These are phyloP conservation scores for Geranium incanum DNA, from an alignment of 441 rosid species.

Conservation along the genomic window DNA sequence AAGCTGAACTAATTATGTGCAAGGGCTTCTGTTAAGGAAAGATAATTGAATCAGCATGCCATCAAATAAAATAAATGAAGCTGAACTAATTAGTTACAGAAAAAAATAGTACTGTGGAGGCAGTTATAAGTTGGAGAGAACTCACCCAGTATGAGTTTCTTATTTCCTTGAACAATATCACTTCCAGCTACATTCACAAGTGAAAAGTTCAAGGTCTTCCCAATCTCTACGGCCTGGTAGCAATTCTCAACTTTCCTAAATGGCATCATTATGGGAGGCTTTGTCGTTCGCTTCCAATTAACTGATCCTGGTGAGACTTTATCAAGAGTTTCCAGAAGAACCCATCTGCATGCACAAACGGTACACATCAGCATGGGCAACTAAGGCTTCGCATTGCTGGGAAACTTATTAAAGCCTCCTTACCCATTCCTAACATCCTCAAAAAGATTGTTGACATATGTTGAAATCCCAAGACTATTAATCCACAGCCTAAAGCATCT, in stretches of 20 bases:
- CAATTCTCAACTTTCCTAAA: slow-evolving; percentile 71
- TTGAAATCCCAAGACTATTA: slow-evolving; percentile 79
- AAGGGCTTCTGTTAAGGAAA: not conserved
- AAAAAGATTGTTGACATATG: slow-evolving; percentile 75
- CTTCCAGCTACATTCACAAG: slow-evolving; percentile 65
- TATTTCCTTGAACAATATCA: slow-evolving; percentile 67
- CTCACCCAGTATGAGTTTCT: slow-evolving; percentile 72
- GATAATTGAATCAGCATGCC: not conserved
- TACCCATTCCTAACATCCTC: slow-evolving; percentile 97
- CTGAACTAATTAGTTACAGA: not conserved
- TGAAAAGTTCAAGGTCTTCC: slow-evolving; percentile 54
- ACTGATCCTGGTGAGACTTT: slow-evolving; percentile 59
- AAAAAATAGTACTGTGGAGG: not conserved
- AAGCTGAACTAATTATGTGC: not conserved
- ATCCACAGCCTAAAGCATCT: slow-evolving; percentile 98
- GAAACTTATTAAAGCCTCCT: slow-evolving; percentile 25
- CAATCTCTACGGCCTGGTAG: slow-evolving; percentile 64
- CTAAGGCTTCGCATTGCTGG: not conserved
- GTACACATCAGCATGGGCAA: not conserved
- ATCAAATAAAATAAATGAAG: slow-evolving; percentile 8
- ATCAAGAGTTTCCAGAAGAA: slow-evolving; percentile 62
- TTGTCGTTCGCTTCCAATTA: slow-evolving; percentile 64
- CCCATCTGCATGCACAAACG: slow-evolving; percentile 43
- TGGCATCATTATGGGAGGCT: slow-evolving; percentile 73
- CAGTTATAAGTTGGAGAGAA: not conserved